Evolutionary conservation across 2,329 filamentous ascomycete genomes (phyloP).

Genomic region (Berkeleyomyces rouxiae): DNA sequence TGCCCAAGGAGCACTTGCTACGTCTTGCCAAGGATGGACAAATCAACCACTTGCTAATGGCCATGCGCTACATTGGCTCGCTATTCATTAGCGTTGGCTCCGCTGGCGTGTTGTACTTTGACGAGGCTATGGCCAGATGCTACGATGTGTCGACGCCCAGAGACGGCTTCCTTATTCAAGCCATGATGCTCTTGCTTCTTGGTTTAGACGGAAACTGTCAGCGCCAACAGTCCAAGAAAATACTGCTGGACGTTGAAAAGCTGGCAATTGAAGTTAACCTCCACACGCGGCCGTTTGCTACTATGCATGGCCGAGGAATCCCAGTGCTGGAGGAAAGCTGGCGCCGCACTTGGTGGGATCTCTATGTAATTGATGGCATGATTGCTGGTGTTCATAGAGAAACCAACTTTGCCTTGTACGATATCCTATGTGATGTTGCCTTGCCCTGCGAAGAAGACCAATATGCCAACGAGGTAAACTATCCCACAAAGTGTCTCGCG

Average conservation of each 20-base stretch:
- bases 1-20: slow-evolving; percentile 35
- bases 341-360: slow-evolving; percentile 81
- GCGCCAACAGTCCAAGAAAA: slow-evolving; percentile 47
- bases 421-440: slow-evolving; percentile 48
- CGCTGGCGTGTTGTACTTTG: slow-evolving; percentile 32
- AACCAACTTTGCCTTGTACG: slow-evolving; percentile 53
- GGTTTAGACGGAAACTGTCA: slow-evolving; percentile 62
- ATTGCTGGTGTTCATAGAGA: slow-evolving; percentile 62
- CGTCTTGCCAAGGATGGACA: slow-evolving; percentile 31
- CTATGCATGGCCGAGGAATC: slow-evolving; percentile 44
- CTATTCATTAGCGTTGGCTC: slow-evolving; percentile 35
- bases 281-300: slow-evolving; percentile 51
- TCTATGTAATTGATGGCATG: slow-evolving; percentile 69
- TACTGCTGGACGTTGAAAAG: slow-evolving; percentile 51
- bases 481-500: background rate
- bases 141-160: slow-evolving; percentile 30
- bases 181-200: slow-evolving; percentile 59
- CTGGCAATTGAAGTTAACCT: slow-evolving; percentile 63
- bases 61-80: slow-evolving; percentile 40
- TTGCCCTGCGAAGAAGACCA: slow-evolving; percentile 74
- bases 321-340: slow-evolving; percentile 64
- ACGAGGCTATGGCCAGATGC: slow-evolving; percentile 38
- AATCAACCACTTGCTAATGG: slow-evolving; percentile 33
- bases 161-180: slow-evolving; percentile 55
- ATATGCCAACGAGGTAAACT: slow-evolving; percentile 40